Base-by-base conservation (phyloP, 2,329 filamentous ascomycete species). In the Alternaria postmessia region DNA sequence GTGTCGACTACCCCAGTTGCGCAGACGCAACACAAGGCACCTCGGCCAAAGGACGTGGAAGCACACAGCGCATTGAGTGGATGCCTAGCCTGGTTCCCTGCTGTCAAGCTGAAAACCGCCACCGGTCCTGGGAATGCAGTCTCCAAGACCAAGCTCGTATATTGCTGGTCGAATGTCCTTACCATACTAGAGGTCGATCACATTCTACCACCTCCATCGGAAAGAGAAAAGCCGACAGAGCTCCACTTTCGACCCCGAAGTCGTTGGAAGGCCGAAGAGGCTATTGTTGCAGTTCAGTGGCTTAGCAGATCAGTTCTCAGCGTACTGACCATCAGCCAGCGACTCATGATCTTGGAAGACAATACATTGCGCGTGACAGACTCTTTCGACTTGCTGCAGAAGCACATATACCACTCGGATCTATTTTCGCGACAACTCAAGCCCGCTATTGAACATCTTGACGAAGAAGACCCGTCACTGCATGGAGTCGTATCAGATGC, bases 111-210 rank as follows among this genome's bases (percentile, higher is more conserved):
- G 43, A 98, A 98, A 78, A 87, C 88, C 16, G 86, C 88, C 8
- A 82, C 87, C 2, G 84, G 86, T 47, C 88, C 87, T 0, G 88
- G 88, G 5, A 90, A 88, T 69, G 86, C 89, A 7, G 84, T 89
- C 9, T 94, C 92, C 18, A 90, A 89, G 72, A 91, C 90, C 38
- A 98, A 99, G 78, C 85, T 99, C 18, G 94, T 92, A 0, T 99
- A 99, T 80, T 97, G 94, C 78, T 99, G 95, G 95, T 98, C 95
- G 2, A 98, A 98, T 72, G 88, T 98, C n/a, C 81, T 99, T 66
- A 98, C 94, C 0, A 89, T 99, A 5, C 81, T 99, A 24, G 95
- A 99, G 65, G 88, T 98, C 11, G 89, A 94, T 52, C 91, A 95
- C 68, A 67, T 74, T 7, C 66, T 70, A 3, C 83, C 89, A 12